Evolutionary conservation across 2,329 filamentous ascomycete species (phyloP), one percentile per base, ranked within the genome.

Genomic region (Epichloe sp.): DNA sequence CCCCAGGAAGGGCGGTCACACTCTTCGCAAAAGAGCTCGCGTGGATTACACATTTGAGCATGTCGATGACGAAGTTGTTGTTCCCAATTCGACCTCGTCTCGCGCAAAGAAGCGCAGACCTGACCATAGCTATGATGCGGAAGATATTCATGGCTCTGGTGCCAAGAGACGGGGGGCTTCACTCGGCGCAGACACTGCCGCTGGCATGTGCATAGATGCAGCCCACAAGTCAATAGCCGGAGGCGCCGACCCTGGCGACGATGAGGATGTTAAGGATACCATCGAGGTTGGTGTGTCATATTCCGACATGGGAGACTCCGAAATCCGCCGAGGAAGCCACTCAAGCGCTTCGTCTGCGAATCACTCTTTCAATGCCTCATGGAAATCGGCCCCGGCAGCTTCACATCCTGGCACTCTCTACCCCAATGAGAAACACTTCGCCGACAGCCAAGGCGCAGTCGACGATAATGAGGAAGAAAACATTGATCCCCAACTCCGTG

Each of bases 1-100:
- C 53, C 78, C 72, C 49, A 72, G 68, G 50, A 81, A 80, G 61
- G 77, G 78, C 49, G 77, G 78, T 47, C 78, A 80, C 63, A 78
- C 76, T 36, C 70, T 81, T 34, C 71, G 78, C 56, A 78, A 76
- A 62, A 71, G 77, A 49, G 68, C 74, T 48, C 75, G 76, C 53
- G 70, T 80, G 55, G 77, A 80, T 63, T 80, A 80, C 67, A 76
- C 74, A 36, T 68, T 72, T 58, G 72, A 75, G 58, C 74, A 77
- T 56, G 70, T 74, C 54, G 71, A 73, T 50, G 74, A 78, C 53
- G 75, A 79, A 43, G 62, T 63, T 42, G 50, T 62, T 45, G 63
- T 65, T 40, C 65, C 64, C 56, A 65, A 60, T 62, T 64, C 63
- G 8, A 62, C 64, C 17, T 61, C 63, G 17, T 62, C 65, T 48